Evolutionary conservation across 2,329 filamentous ascomycete genomes (phyloP).

Genomic region (Phaeosphaeria sp.): DNA sequence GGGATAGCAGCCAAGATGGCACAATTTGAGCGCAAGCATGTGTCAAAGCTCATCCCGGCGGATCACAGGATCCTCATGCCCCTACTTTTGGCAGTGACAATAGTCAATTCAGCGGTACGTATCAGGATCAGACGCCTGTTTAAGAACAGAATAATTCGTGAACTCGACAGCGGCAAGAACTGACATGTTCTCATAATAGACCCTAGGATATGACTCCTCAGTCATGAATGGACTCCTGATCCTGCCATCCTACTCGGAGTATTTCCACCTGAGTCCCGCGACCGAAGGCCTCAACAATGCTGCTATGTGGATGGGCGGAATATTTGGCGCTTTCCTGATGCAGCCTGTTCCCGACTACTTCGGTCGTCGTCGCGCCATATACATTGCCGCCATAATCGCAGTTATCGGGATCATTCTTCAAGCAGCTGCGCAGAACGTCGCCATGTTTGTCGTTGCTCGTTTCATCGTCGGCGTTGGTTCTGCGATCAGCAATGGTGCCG

Average conservation of each 20-base stretch:
- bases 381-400: too few species aligned
- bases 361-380: slow-evolving; percentile 28
- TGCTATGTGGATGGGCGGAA: slow-evolving; percentile 61
- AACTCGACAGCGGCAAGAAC: background rate
- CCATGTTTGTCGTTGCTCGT: slow-evolving; percentile 58
- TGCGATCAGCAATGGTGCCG: slow-evolving; percentile 58
- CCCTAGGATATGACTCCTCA: slow-evolving; percentile 49
- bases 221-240: slow-evolving; percentile 66
- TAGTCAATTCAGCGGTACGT: slow-evolving; percentile 11
- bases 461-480: slow-evolving; percentile 63
- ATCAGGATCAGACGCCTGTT: too few species aligned
- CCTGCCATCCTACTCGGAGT: slow-evolving; percentile 62
- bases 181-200: background rate
- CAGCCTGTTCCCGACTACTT: slow-evolving; percentile 39
- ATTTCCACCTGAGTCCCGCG: slow-evolving; percentile 61
- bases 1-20: background rate
- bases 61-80: slow-evolving; percentile 3
- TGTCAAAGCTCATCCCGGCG: slow-evolving; percentile 1
- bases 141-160: too few species aligned
- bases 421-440: slow-evolving; percentile 57
- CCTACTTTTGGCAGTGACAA: slow-evolving; percentile 5
- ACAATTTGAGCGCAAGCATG: slow-evolving; percentile 3
- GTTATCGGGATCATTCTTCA: slow-evolving; percentile 46
- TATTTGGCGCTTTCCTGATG: slow-evolving; percentile 54
- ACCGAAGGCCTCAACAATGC: slow-evolving; percentile 63